Conservation (phyloP, 805 yeast species). For the Sugiyamaella lignohabitans region DNA sequence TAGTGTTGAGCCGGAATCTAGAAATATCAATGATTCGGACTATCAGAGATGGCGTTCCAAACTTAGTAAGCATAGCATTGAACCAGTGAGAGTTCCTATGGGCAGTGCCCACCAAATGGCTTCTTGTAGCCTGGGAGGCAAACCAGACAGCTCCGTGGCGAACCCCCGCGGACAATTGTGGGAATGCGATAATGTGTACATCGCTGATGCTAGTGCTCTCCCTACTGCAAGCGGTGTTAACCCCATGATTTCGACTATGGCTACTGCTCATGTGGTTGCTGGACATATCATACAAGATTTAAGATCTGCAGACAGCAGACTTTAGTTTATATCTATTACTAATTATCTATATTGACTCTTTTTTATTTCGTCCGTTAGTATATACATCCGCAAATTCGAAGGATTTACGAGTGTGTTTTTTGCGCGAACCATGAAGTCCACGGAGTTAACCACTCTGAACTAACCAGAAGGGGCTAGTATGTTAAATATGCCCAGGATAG, state of each 20-base stretch:
- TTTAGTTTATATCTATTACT: too few species aligned
- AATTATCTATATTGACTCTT: too few species aligned
- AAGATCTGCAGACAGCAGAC: neutral
- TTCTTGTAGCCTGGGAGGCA: constrained; percentile 38
- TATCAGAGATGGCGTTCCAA: constrained; percentile 30
- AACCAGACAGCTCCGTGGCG: constrained; percentile 39
- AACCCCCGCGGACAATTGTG: constrained; percentile 40
- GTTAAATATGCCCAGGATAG: too few species aligned
- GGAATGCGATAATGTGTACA: constrained; percentile 43
- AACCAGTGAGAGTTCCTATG: constrained; percentile 24
- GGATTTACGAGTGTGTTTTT: too few species aligned
- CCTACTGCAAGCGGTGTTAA: constrained; percentile 51
- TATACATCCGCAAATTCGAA: too few species aligned
- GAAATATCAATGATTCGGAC: constrained; percentile 39
- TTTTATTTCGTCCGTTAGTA: too few species aligned
- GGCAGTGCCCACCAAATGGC: constrained; percentile 54
- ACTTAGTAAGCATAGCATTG: constrained; percentile 20
- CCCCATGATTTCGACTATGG: constrained; percentile 47
- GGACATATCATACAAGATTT: constrained; percentile 33
- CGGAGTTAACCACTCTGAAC: too few species aligned
- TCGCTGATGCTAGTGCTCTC: constrained; percentile 45
- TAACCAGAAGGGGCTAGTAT: too few species aligned
- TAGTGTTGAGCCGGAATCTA: constrained; percentile 27
- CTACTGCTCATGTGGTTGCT: constrained; percentile 41
- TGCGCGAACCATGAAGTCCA: too few species aligned